Evolutionary conservation across 1,139 yeast species (phyloP).

Genomic region (Hemisphaericaspora xylanilytica): DNA sequence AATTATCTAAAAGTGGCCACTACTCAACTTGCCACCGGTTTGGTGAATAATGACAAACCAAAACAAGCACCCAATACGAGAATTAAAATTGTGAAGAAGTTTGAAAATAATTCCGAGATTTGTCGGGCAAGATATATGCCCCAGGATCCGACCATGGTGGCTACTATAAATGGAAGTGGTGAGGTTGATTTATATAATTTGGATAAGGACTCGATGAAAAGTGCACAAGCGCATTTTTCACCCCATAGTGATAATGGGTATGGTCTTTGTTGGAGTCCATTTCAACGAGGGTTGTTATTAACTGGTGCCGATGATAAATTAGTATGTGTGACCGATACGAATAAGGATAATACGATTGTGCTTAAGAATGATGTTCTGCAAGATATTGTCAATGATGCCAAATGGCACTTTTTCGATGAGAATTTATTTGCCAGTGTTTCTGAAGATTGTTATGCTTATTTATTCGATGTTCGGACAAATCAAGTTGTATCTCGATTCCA

Average conservation of each 20-base stretch:
- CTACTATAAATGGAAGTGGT: constrained; percentile 79
- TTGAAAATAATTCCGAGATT: constrained; percentile 55
- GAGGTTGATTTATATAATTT: constrained; percentile 64
- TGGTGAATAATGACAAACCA: constrained; percentile 18
- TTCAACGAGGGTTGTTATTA: constrained; percentile 46
- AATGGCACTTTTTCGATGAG: constrained; percentile 58
- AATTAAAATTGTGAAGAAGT: constrained; percentile 61
- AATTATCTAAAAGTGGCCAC: constrained; percentile 77
- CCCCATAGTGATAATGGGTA: constrained; percentile 69
- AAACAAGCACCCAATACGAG: constrained; percentile 47
- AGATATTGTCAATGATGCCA: constrained; percentile 70
- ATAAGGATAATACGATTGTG: constrained; percentile 10
- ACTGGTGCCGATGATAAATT: constrained; percentile 66
- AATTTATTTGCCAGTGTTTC: constrained; percentile 66
- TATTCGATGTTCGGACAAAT: constrained; percentile 42
- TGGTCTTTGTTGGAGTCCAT: constrained; percentile 65
- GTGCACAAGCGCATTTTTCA: constrained; percentile 31
- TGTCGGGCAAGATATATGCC: constrained; percentile 86
- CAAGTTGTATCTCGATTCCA: constrained; percentile 30
- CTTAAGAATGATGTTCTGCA: constrained; percentile 28
- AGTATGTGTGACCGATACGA: constrained; percentile 38
- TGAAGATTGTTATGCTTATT: constrained; percentile 52
- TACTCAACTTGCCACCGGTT: constrained; percentile 58
- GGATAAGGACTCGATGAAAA: constrained; percentile 21
- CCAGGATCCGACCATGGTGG: constrained; percentile 60